phyloP scores from a whole-genome alignment of 345 rosid genomes.

The Acer yangbiense region DNA sequence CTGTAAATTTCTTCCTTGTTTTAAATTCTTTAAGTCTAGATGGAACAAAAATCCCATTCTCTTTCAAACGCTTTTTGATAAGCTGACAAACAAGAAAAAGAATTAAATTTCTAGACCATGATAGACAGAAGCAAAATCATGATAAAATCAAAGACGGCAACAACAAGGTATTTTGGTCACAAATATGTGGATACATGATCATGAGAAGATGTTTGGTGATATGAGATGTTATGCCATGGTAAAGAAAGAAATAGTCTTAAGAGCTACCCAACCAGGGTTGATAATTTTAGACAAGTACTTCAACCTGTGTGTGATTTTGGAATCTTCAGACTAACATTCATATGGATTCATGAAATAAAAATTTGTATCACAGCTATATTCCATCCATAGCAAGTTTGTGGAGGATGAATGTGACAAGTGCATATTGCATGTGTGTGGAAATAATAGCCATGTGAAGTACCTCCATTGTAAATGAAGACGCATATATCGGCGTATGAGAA shows the following conservation, averaged over 20 bases:
- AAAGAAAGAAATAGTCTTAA: slow-evolving; percentile 12
- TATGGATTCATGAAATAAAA: background rate
- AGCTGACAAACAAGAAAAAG: slow-evolving; percentile 50
- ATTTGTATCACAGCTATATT: background rate
- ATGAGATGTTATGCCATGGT: background rate
- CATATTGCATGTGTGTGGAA: background rate
- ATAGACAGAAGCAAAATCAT: slow-evolving; percentile 6
- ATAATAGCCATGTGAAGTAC: slow-evolving; percentile 35
- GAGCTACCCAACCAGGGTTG: slow-evolving; percentile 6
- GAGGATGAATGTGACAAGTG: background rate
- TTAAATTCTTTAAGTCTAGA: slow-evolving; percentile 83
- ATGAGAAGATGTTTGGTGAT: background rate
- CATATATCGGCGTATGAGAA: slow-evolving; percentile 74
- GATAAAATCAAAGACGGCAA: slow-evolving; percentile 5
- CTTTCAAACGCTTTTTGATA: slow-evolving; percentile 93
- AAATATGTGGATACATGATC: background rate
- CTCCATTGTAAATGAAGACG: slow-evolving; percentile 99
- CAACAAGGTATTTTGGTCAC: background rate
- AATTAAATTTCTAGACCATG: slow-evolving; percentile 10
- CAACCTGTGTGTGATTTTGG: slow-evolving; percentile 16
- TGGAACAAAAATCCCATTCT: slow-evolving; percentile 85
- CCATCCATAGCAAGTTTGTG: background rate
- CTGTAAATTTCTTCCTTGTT: slow-evolving; percentile 70
- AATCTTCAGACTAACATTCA: slow-evolving; percentile 10
- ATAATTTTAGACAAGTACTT: slow-evolving; percentile 1